Percentiles rank a stretch among this genome's conserved stretches.
phyloP scores from a whole-genome alignment of 1,284 basidiomycete species.

The Cutaneotrichosporon sp. region DNA sequence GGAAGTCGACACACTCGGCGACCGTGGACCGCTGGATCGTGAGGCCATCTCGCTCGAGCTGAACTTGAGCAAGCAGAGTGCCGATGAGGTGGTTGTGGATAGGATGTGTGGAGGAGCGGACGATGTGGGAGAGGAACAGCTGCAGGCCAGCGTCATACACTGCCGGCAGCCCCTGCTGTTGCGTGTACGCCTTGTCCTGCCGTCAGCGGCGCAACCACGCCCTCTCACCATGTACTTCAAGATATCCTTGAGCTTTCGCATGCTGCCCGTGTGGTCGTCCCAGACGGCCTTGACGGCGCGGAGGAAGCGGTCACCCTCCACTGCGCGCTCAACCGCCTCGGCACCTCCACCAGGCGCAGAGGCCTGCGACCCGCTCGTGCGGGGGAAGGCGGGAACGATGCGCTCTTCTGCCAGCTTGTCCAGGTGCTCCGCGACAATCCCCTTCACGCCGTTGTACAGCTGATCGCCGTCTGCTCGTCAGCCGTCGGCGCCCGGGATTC shows the following conservation, averaged over 20 bases:
- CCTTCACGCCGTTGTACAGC: constrained; percentile 83
- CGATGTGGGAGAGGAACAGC: constrained; percentile 80
- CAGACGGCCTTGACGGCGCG: constrained; percentile 83
- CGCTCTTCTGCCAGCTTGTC: constrained; percentile 72
- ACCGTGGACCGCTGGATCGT: constrained; percentile 89
- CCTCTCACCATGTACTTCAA: constrained; percentile 89
- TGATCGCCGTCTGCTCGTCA: constrained; percentile 63
- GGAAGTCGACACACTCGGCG: constrained; percentile 85
- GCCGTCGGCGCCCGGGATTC: neutral
- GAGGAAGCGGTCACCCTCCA: constrained; percentile 79
- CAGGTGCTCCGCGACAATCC: constrained; percentile 80
- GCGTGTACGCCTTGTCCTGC: constrained; percentile 88
- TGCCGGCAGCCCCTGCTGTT: constrained; percentile 68
- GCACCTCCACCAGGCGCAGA: constrained; percentile 42
- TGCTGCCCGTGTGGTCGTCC: constrained; percentile 90
- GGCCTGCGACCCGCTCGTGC: constrained; percentile 44
- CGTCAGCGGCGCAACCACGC: neutral
- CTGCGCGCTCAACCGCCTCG: constrained; percentile 47
- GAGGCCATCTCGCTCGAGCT: constrained; percentile 87
- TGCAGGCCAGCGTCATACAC: constrained; percentile 82
- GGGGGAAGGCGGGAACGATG: constrained; percentile 82
- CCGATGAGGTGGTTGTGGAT: constrained; percentile 80
- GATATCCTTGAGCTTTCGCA: constrained; percentile 86
- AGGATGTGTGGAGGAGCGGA: constrained; percentile 63
- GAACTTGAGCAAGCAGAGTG: constrained; percentile 83